phyloP scores from a whole-genome alignment of 371 early-diverging fungal species.

The Mucor irregularis region DNA sequence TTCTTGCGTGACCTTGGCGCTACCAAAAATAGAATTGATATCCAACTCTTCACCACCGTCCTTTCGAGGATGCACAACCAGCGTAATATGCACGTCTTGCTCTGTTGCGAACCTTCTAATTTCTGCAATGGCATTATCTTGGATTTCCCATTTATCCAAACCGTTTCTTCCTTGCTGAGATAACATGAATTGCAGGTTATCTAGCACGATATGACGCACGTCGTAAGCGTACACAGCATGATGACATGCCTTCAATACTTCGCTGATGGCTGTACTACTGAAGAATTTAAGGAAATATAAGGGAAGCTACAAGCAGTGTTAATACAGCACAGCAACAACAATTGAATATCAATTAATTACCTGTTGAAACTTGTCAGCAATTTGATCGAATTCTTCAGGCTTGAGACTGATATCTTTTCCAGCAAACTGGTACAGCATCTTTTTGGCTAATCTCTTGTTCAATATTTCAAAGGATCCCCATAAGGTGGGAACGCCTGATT shows the following conservation, averaged over 20 bases:
- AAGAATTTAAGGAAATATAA: slow-evolving; percentile 78
- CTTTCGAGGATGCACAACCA: slow-evolving; percentile 80
- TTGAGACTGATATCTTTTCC: slow-evolving; percentile 50
- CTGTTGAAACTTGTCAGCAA: slow-evolving; percentile 67
- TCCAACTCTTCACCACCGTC: slow-evolving; percentile 59
- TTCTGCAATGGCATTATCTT: slow-evolving; percentile 69
- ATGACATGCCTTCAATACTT: slow-evolving; percentile 70
- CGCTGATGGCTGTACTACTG: slow-evolving; percentile 69
- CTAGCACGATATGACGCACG: slow-evolving; percentile 74
- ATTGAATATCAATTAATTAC: slow-evolving; percentile 26
- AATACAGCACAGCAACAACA: neutral
- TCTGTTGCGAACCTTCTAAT: slow-evolving; percentile 74
- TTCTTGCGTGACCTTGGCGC: slow-evolving; percentile 83
- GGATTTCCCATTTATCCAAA: slow-evolving; percentile 71
- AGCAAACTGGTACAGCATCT: slow-evolving; percentile 75
- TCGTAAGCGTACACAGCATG: slow-evolving; percentile 74
- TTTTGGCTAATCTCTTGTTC: slow-evolving; percentile 68
- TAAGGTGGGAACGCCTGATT: slow-evolving; percentile 72
- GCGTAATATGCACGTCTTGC: slow-evolving; percentile 72
- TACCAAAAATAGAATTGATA: slow-evolving; percentile 75
- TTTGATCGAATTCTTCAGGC: slow-evolving; percentile 53
- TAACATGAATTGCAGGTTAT: slow-evolving; percentile 83
- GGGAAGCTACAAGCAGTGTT: slow-evolving; percentile 51
- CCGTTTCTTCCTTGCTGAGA: slow-evolving; percentile 63
- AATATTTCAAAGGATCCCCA: slow-evolving; percentile 86